Evolutionary conservation across 208 protist genomes (phyloP), one percentile per base, ranked within the genome.

Genomic region (Phytomonas sp.): DNA sequence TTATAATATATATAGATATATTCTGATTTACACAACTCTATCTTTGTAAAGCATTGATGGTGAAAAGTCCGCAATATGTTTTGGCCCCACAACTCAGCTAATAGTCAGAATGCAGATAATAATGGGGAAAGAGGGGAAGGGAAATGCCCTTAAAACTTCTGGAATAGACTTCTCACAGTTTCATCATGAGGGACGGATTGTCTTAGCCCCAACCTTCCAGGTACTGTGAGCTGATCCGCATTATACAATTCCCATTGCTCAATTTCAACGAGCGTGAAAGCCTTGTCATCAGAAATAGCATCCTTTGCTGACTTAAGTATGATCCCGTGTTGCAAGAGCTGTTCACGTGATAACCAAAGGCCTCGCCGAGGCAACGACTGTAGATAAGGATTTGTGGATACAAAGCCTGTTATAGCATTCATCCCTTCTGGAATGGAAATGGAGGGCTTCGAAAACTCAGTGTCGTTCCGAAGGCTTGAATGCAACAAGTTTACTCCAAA

Each of bases 171-270:
- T 31, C 64, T 19, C 26, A 49, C 23, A 49, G n/a, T n/a, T 31
- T 42, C 31, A 19, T 65, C 61, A 40, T 30, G 61, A 19, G 65
- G 32, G 14, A 62, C 26, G 32, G 63, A 74, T 32, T 71, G 69
- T 31, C 82, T 76, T 23, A 96, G 76, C 0, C 81, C 87, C 30
- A 96, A 72, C 45, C 91, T 70, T 3, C 91, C 91, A 63, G 91
- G 91, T 29, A 92, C 86, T 42, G 68, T 70, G 8, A 96, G 81
- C 69, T 96, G 91, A 49, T 96, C 88, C 0, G 88, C 88, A 67
- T 96, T 96, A 72, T 88, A 90, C 60, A 96, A 71, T 70, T 88
- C 87, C 83, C 86, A 96, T 69, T 93, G 84, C 0, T 94, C 86
- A 52, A 89, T 73, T 52, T 96, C 91, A 1, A 87, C 83, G 31